Percentiles rank a stretch among this genome's conserved stretches.
phyloP scores from a whole-genome alignment of 2,329 filamentous ascomycete genomes.

The Fusarium tanahbumbuense region DNA sequence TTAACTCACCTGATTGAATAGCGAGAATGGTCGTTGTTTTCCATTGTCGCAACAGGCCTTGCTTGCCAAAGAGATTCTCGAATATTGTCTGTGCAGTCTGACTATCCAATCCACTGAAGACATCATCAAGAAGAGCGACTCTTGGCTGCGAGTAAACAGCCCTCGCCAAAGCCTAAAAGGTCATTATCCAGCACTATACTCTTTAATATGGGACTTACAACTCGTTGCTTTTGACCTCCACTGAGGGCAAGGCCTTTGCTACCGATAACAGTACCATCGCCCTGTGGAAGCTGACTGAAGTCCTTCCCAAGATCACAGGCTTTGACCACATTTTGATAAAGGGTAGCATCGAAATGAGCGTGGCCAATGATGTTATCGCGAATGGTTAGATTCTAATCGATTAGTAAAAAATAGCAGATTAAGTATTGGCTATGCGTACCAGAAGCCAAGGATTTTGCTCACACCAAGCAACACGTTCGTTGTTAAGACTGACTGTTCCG shows the following conservation, averaged over 20 bases:
- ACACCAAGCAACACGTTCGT: constrained; percentile 45
- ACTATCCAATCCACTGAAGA: constrained; percentile 54
- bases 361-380: constrained; percentile 52
- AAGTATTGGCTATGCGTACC: constrained; percentile 19
- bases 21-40: constrained; percentile 53
- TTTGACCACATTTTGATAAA: constrained; percentile 44
- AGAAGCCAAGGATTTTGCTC: constrained; percentile 53
- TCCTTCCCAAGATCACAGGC: constrained; percentile 52
- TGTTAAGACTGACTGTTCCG: constrained; percentile 36
- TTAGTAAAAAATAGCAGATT: not conserved
- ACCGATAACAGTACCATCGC: constrained; percentile 56
- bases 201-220: constrained; percentile 43
- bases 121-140: constrained; percentile 53
- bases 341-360: constrained; percentile 40
- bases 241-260: constrained; percentile 60
- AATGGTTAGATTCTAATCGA: constrained; percentile 48
- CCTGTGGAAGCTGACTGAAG: constrained; percentile 48
- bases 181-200: not conserved
- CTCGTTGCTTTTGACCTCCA: constrained; percentile 60
- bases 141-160: constrained; percentile 52
- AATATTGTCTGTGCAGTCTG: constrained; percentile 51
- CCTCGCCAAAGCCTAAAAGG: constrained; percentile 51
- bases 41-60: constrained; percentile 46
- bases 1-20: constrained; percentile 48
- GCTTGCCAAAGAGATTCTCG: constrained; percentile 43